phyloP scores from a whole-genome alignment of 495 filamentous ascomycete species.

The Amorphotheca resinae region DNA sequence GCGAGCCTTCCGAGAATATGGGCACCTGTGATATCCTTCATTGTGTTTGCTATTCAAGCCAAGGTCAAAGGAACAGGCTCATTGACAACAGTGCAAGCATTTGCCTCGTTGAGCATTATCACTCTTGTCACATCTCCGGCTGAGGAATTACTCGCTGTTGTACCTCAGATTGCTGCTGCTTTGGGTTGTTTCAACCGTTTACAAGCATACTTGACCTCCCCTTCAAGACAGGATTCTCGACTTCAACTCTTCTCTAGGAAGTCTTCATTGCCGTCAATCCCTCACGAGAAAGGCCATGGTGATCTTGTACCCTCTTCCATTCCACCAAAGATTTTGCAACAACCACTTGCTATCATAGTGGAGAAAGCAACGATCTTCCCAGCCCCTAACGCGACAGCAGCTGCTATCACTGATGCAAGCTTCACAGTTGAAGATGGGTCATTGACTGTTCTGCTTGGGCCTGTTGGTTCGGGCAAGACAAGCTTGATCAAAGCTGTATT shows the following conservation, averaged over 20 bases:
- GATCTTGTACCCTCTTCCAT: background rate
- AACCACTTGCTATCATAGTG: background rate
- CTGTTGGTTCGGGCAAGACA: slow-evolving; percentile 49
- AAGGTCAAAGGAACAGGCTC: background rate
- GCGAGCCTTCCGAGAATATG: slow-evolving; percentile 22
- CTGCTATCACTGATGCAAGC: slow-evolving; percentile 42
- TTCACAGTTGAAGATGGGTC: background rate
- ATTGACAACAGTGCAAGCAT: slow-evolving; percentile 16
- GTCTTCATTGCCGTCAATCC: too few relatives aligned
- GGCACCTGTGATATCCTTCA: slow-evolving; percentile 26
- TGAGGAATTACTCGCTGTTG: slow-evolving; percentile 19
- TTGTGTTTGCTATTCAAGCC: slow-evolving; percentile 23
- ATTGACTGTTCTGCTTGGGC: slow-evolving; percentile 42
- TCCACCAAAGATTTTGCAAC: background rate
- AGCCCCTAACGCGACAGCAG: slow-evolving; percentile 31
- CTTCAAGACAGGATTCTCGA: background rate
- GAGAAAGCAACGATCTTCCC: background rate
- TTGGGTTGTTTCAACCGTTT: slow-evolving; percentile 26
- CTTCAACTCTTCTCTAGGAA: too few relatives aligned
- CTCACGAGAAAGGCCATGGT: background rate
- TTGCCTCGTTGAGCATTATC: slow-evolving; percentile 27
- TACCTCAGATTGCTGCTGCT: slow-evolving; percentile 16
- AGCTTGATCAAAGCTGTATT: slow-evolving; percentile 45
- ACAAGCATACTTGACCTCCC: slow-evolving; percentile 18
- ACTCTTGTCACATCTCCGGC: slow-evolving; percentile 24